These are phyloP conservation scores for Leucocoprinus gongylophorus DNA, from an alignment of 1,284 basidiomycete genomes.

Conservation along the genomic window DNA sequence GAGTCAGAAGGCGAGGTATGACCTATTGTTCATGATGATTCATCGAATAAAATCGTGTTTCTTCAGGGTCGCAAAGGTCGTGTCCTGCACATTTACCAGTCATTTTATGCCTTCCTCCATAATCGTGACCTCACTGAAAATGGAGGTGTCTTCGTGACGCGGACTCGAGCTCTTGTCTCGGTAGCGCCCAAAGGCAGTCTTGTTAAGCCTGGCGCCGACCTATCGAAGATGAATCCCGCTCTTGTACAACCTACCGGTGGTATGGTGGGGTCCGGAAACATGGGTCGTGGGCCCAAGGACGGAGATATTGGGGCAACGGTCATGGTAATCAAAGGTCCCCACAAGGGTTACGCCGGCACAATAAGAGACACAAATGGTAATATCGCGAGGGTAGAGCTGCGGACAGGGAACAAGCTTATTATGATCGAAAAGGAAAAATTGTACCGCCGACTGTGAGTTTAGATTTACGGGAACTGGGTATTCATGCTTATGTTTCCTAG, in stretches of 20 bases:
- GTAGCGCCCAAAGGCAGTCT: slow-evolving; percentile 78
- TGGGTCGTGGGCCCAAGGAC: slow-evolving; percentile 71
- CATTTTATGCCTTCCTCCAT: slow-evolving; percentile 90
- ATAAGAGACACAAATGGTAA: slow-evolving; percentile 95
- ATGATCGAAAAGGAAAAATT: slow-evolving; percentile 81
- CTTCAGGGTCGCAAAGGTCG: slow-evolving; percentile 79
- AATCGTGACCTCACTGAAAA: slow-evolving; percentile 90
- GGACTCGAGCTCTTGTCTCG: slow-evolving; percentile 72
- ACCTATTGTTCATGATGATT: slow-evolving; percentile 9
- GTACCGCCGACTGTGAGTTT: slow-evolving; percentile 68
- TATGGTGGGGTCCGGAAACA: slow-evolving; percentile 75
- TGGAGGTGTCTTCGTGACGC: slow-evolving; percentile 90
- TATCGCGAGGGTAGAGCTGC: slow-evolving; percentile 85
- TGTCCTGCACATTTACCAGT: slow-evolving; percentile 93
- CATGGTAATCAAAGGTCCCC: slow-evolving; percentile 79
- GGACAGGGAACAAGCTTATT: slow-evolving; percentile 87
- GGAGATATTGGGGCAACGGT: slow-evolving; percentile 79
- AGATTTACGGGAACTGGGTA: background rate
- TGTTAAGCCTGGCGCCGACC: slow-evolving; percentile 61
- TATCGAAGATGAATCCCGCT: slow-evolving; percentile 96
- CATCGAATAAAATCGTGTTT: background rate
- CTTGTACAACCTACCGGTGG: slow-evolving; percentile 59
- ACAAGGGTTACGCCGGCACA: slow-evolving; percentile 88
- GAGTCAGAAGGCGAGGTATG: slow-evolving; percentile 85
- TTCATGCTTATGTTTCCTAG: slow-evolving; percentile 27